These are phyloP conservation scores for Tausonia pullulans DNA, from an alignment of 1,284 basidiomycete species.

Conservation along the genomic window DNA sequence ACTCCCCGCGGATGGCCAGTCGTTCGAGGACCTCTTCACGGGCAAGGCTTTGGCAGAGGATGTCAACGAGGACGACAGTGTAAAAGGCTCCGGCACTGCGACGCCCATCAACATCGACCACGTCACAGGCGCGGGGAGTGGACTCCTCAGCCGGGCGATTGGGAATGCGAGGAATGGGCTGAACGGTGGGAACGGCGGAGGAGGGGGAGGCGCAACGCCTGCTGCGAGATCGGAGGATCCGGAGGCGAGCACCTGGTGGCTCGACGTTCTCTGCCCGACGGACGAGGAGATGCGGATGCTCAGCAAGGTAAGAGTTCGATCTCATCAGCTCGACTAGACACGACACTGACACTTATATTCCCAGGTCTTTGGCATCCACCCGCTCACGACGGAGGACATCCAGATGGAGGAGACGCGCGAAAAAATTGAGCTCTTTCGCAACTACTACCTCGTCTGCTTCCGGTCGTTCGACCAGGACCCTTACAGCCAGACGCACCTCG, in stretches of 20 bases:
- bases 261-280: slow-evolving; percentile 87
- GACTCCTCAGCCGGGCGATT: slow-evolving; percentile 18
- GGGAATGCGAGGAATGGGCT: neutral
- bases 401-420: slow-evolving; percentile 98
- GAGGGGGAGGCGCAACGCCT: neutral
- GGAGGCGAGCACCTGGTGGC: slow-evolving; percentile 89
- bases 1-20: slow-evolving; percentile 84
- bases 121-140: neutral
- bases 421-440: slow-evolving; percentile 98
- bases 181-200: slow-evolving; percentile 1
- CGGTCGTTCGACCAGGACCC: slow-evolving; percentile 98
- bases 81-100: slow-evolving; percentile 16
- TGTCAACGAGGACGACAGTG: slow-evolving; percentile 1
- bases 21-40: slow-evolving; percentile 81
- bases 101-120: slow-evolving; percentile 19
- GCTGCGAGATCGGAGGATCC: slow-evolving; percentile 27
- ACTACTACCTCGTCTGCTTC: slow-evolving; percentile 99
- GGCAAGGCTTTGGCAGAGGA: too few species aligned
- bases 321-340: neutral
- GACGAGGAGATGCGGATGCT: slow-evolving; percentile 98
- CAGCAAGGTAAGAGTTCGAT: slow-evolving; percentile 53
- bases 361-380: slow-evolving; percentile 92
- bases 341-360: slow-evolving; percentile 1
- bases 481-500: slow-evolving; percentile 93
- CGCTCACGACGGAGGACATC: slow-evolving; percentile 97